Conservation (phyloP, 331 rosid genomes). For the Pyrus hybrid region DNA sequence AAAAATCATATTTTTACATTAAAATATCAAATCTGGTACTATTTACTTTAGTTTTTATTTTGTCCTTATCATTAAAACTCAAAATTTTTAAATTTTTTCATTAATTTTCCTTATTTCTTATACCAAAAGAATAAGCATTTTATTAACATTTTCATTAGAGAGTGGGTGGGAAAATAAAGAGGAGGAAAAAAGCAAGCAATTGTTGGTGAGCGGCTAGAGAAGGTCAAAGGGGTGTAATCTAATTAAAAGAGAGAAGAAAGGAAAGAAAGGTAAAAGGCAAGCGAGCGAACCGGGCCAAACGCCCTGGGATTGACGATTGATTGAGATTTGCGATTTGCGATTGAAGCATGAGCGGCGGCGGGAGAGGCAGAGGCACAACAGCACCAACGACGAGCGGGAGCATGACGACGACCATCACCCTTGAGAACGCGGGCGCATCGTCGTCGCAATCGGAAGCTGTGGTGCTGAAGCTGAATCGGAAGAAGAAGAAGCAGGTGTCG, state of each 20-base stretch:
- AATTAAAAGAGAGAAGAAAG: not conserved
- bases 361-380: not conserved
- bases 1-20: too few species aligned
- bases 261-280: too few species aligned
- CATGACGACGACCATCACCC: conserved; percentile 51
- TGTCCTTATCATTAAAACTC: too few species aligned
- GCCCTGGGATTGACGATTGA: not conserved
- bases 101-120: too few species aligned
- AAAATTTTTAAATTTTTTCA: too few species aligned
- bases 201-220: not conserved
- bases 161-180: too few species aligned
- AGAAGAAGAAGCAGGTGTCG: conserved; percentile 50
- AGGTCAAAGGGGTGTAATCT: not conserved
- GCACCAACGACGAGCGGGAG: not conserved
- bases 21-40: too few species aligned
- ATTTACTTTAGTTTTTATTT: too few species aligned
- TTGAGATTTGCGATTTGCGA: not conserved
- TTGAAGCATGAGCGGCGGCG: conserved; percentile 7
- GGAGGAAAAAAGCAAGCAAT: not conserved
- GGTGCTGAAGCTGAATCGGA: conserved; percentile 17
- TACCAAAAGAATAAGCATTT: too few species aligned
- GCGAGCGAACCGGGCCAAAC: not conserved
- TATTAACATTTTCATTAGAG: too few species aligned
- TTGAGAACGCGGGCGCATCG: conserved; percentile 16
- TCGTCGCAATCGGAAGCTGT: conserved; percentile 4